Base-by-base conservation (phyloP, 1,139 yeast genomes). In the Diutina sp. region DNA sequence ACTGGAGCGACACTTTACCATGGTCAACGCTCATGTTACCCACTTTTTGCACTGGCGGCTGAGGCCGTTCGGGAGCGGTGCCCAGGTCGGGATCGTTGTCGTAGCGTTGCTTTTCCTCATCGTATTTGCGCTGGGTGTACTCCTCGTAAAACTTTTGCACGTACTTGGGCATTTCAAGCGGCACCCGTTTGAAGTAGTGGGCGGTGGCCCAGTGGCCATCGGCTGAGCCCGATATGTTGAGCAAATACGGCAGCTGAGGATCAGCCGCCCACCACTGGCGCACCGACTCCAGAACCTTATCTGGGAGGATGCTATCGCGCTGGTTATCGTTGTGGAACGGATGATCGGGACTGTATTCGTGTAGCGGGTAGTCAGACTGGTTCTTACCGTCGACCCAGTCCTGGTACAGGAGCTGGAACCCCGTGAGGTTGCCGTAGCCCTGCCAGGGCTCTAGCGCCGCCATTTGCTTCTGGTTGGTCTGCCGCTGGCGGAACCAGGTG, bases 401-500 rank as follows among this genome's bases (percentile, higher is more conserved):
- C 9, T 72, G 69, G 62, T 85, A 87, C 55, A 86, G 83, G 58
- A 83, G 69, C 64, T 73, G 76, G 60, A 85, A 79, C 8, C 96
- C 96, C 0, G 95, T 87, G 11, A 89, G 67, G 63, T 87, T 85
- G 0, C 87, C 87, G 66, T 85, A 85, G 8, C 90, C 90, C 4
- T 69, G 60, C 18, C 65, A 59, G 65, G 78, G 84, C 1, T 77
- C 72, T 47, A 81, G 71, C 46, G 72, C 68, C 16, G 62, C 61
- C 50, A 85, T 68, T 12, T 69, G 67, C 2, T 67, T 62, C 11
- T 67, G 67, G 30, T 72, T 69, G 18, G 64, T 61, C 29, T 64
- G 63, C 8, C 78, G 64, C 55, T 72, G 71, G 12, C 70, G 66
- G 55, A 74, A 71, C 60, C 67, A 74, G 29, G 58, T 58, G 18